Conservation (phyloP, 331 rosid species). For the Ulmus americana region DNA sequence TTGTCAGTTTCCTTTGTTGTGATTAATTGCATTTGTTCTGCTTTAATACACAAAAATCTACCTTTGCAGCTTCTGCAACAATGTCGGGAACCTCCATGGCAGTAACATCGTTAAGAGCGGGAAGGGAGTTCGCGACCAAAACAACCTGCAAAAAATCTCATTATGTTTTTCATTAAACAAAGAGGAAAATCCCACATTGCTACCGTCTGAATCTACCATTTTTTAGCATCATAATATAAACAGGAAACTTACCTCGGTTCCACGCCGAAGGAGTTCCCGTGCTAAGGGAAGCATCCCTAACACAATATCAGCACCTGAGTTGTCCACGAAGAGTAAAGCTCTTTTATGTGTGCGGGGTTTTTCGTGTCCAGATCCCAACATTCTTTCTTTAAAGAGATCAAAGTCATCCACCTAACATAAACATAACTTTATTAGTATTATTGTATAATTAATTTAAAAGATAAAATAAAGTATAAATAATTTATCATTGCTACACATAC, state of each 20-base stretch:
- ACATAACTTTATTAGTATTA: slow-evolving; percentile 1
- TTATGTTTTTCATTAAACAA: not conserved
- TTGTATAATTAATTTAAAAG: not conserved
- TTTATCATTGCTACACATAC: slow-evolving; percentile 33
- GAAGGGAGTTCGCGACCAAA: slow-evolving; percentile 81
- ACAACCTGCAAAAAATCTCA: slow-evolving; percentile 58
- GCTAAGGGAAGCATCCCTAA: slow-evolving; percentile 95
- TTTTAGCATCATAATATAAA: not conserved
- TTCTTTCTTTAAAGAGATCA: slow-evolving; percentile 65
- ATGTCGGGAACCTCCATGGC: slow-evolving; percentile 88
- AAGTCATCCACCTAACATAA: slow-evolving; percentile 65
- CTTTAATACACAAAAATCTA: slow-evolving; percentile 24
- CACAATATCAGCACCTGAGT: slow-evolving; percentile 86
- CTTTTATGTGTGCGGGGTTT: slow-evolving; percentile 58
- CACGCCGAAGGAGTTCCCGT: slow-evolving; percentile 78
- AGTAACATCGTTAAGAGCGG: slow-evolving; percentile 79
- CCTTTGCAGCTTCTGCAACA: slow-evolving; percentile 95
- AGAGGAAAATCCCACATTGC: not conserved
- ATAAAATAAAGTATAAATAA: not conserved
- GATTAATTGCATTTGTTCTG: not conserved
- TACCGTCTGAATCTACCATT: not conserved
- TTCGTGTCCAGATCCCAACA: slow-evolving; percentile 57
- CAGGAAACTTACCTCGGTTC: slow-evolving; percentile 63
- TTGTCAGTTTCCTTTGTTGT: slow-evolving; percentile 18
- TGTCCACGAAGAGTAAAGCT: slow-evolving; percentile 87